These are phyloP conservation scores for Plantago major DNA, from an alignment of 257 asterid species.

Conservation along the genomic window DNA sequence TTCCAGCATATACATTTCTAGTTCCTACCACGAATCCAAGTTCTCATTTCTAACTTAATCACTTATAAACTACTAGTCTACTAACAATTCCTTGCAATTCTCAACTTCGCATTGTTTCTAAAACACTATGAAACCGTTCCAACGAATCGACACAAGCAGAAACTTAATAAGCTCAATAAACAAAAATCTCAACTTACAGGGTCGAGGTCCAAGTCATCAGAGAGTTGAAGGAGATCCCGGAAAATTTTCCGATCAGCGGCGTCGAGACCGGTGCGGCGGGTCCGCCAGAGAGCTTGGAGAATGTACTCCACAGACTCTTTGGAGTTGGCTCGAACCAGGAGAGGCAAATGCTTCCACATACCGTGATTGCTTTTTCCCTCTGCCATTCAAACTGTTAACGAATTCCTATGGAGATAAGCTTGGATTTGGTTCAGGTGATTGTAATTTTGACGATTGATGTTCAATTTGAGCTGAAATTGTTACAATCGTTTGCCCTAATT, in stretches of 20 bases:
- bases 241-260: conserved; percentile 66
- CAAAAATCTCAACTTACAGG: conserved; percentile 36
- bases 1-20: too few relatives aligned
- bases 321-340: conserved; percentile 68
- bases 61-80: too few relatives aligned
- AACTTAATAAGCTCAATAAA: background rate
- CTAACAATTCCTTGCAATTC: too few relatives aligned
- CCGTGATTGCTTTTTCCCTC: conserved; percentile 32
- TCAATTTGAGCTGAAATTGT: too few relatives aligned
- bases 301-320: conserved; percentile 75
- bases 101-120: too few relatives aligned
- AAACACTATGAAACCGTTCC: too few relatives aligned
- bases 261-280: conserved; percentile 78
- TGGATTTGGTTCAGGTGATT: too few relatives aligned
- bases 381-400: conserved; percentile 21
- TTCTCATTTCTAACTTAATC: too few relatives aligned
- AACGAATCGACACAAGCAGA: background rate
- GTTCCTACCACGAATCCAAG: too few relatives aligned
- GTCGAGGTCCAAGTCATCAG: conserved; percentile 57
- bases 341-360: conserved; percentile 64
- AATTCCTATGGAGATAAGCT: too few relatives aligned
- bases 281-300: conserved; percentile 79
- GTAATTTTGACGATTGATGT: too few relatives aligned
- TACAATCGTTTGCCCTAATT: too few relatives aligned
- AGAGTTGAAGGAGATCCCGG: conserved; percentile 64